Percentiles rank a stretch among this genome's conserved stretches.
These are phyloP conservation scores for Sicyos baderoa DNA, from an alignment of 306 rosid species.

Conservation along the genomic window DNA sequence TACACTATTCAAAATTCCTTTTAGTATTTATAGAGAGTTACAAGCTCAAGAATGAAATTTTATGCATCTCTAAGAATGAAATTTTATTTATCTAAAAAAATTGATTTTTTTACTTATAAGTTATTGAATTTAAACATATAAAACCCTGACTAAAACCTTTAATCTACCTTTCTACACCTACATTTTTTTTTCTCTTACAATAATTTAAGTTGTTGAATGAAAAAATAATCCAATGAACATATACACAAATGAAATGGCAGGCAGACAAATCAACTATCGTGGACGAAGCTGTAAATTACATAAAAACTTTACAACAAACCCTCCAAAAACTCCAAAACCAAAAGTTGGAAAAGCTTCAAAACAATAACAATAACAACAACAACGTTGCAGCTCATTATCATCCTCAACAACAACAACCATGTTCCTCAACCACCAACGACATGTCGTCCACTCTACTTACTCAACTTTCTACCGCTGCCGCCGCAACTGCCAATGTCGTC, in stretches of 20 bases:
- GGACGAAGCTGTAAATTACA: constrained; percentile 59
- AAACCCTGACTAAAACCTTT: too few species aligned
- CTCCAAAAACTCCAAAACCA: constrained; percentile 38
- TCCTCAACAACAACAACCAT: constrained; percentile 7
- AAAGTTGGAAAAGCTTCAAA: constrained; percentile 35
- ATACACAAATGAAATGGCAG: background rate
- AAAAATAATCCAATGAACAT: background rate
- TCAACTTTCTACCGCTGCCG: background rate
- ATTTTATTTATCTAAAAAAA: too few species aligned
- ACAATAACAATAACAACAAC: background rate
- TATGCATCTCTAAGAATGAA: too few species aligned
- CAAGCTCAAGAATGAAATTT: too few species aligned
- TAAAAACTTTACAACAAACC: constrained; percentile 31
- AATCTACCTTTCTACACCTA: too few species aligned
- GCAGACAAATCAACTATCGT: constrained; percentile 19
- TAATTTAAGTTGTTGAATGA: background rate
- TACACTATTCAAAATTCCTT: too few species aligned
- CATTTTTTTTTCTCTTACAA: too few species aligned
- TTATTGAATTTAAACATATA: too few species aligned
- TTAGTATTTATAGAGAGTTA: too few species aligned
- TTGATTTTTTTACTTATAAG: too few species aligned
- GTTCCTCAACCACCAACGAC: constrained; percentile 22
- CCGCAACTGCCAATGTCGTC: background rate
- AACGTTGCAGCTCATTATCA: background rate
- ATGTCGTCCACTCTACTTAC: background rate